A percentile compares a stretch with the other conserved stretches of the same genome.
These are phyloP conservation scores for Phialemoniopsis sp. DNA, from an alignment of 2,329 filamentous ascomycete species.

Conservation along the genomic window DNA sequence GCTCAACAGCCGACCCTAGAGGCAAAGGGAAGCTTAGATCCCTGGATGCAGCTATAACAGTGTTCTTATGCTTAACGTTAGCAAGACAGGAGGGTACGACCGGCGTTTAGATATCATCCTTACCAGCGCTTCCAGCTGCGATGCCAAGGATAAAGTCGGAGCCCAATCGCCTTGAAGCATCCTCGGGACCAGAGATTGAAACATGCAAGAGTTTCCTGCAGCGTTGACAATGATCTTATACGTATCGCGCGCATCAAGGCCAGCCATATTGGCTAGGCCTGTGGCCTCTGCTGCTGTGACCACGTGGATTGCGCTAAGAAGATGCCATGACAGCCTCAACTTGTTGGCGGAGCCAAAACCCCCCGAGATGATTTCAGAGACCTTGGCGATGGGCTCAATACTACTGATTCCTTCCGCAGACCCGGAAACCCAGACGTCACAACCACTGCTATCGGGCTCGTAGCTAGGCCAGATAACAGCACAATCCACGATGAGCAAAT, in stretches of 20 bases:
- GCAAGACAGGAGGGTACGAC: too few relatives aligned
- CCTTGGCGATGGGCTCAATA: too few relatives aligned
- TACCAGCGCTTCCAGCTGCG: too few relatives aligned
- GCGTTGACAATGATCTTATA: constrained; percentile 21
- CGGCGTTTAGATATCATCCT: too few relatives aligned
- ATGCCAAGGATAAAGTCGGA: constrained; percentile 26
- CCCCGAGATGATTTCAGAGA: too few relatives aligned
- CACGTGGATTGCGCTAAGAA: constrained; percentile 47
- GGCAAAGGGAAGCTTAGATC: constrained; percentile 33
- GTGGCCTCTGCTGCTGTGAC: constrained; percentile 46
- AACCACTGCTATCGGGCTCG: too few relatives aligned
- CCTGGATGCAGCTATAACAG: too few relatives aligned
- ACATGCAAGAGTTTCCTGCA: constrained; percentile 44
- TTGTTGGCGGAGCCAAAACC: constrained; percentile 46
- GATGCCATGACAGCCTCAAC: constrained; percentile 50
- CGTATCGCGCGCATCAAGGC: constrained; percentile 32
- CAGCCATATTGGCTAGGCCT: constrained; percentile 43
- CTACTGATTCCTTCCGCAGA: too few relatives aligned
- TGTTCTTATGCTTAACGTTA: too few relatives aligned
- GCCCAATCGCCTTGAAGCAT: constrained; percentile 46
- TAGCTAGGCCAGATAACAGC: too few relatives aligned
- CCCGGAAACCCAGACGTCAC: too few relatives aligned
- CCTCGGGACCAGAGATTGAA: constrained; percentile 49
- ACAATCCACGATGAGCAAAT: too few relatives aligned
- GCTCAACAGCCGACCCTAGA: constrained; percentile 26